A percentile compares a stretch with the other conserved stretches of the same genome.
phyloP scores from a whole-genome alignment of 2,329 filamentous ascomycete species.

The Trichoderma cornu-damae region DNA sequence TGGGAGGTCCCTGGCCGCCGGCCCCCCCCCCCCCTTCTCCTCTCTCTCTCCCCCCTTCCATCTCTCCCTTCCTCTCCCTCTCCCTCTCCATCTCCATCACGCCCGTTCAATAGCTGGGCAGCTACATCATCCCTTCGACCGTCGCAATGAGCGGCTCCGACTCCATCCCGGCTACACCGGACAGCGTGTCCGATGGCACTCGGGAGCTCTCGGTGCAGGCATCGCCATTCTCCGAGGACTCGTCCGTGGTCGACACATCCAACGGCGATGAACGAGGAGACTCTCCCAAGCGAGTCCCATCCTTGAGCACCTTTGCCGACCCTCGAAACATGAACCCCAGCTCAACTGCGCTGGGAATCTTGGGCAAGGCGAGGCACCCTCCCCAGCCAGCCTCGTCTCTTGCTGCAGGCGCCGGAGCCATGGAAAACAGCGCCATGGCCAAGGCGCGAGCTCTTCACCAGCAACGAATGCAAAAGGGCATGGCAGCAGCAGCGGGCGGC shows the following conservation, averaged over 20 bases:
- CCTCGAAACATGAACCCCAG: constrained; percentile 65
- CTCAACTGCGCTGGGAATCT: constrained; percentile 76
- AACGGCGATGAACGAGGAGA: constrained; percentile 38
- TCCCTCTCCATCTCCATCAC: not conserved
- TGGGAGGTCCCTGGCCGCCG: constrained; percentile 5
- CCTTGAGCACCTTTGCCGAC: constrained; percentile 56
- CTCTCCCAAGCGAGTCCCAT: constrained; percentile 49
- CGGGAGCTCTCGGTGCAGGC: constrained; percentile 35
- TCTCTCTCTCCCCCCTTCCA: no score
- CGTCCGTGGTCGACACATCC: constrained; percentile 46
- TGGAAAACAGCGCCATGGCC: constrained; percentile 42
- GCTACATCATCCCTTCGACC: not conserved
- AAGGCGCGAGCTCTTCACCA: constrained; percentile 45
- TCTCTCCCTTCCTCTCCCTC: no score
- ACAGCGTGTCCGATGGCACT: constrained; percentile 37
- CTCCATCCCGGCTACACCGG: constrained; percentile 43
- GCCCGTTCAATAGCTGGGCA: not conserved
- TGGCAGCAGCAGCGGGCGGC: constrained; percentile 31
- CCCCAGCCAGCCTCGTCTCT: constrained; percentile 37
- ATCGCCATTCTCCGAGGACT: constrained; percentile 43
- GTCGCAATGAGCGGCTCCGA: constrained; percentile 30
- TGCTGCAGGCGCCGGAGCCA: constrained; percentile 28
- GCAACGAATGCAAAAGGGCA: constrained; percentile 43
- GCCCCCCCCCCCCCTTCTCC: no score
- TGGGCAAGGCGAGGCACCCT: constrained; percentile 61